Percentiles rank a stretch among this genome's conserved stretches.
These are phyloP conservation scores for Cavenderia fasciculata DNA, from an alignment of 78 protist species.

Conservation along the genomic window DNA sequence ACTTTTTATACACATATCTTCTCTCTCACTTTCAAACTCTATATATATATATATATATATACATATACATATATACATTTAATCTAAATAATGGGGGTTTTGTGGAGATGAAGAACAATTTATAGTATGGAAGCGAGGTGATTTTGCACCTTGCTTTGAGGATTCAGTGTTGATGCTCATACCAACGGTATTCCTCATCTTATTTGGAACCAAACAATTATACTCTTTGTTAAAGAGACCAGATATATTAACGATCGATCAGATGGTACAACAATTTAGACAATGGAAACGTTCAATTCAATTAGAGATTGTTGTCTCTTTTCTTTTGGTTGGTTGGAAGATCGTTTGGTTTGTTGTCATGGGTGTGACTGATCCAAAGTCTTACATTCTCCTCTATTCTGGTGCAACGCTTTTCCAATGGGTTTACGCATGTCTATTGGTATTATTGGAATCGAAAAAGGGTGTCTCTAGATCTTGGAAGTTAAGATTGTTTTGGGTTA, in stretches of 20 bases:
- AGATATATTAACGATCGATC: conserved; percentile 14
- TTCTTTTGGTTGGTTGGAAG: conserved; percentile 60
- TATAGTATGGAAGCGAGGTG: conserved; percentile 56
- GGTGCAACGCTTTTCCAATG: conserved; percentile 35
- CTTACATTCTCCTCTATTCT: conserved; percentile 18
- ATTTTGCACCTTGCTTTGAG: conserved; percentile 54
- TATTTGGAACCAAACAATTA: conserved; percentile 40
- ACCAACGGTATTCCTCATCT: conserved; percentile 24
- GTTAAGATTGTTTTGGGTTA: conserved; percentile 37
- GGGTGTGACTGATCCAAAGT: neutral
- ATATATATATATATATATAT: neutral
- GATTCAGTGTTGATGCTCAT: conserved; percentile 51
- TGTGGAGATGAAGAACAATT: conserved; percentile 41
- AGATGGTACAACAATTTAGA: conserved; percentile 17
- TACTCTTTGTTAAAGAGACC: conserved; percentile 15
- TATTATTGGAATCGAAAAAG: conserved; percentile 41
- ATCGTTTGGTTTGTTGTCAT: conserved; percentile 11
- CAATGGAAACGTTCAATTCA: conserved; percentile 59
- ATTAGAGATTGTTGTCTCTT: conserved; percentile 48
- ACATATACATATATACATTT: neutral
- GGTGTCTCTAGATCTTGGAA: conserved; percentile 70
- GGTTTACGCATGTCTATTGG: conserved; percentile 1
- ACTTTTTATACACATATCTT: neutral
- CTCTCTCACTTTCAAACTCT: neutral
- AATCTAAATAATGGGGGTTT: conserved; percentile 29